Base-by-base conservation (phyloP, 345 rosid species). In the Populus nigra region DNA sequence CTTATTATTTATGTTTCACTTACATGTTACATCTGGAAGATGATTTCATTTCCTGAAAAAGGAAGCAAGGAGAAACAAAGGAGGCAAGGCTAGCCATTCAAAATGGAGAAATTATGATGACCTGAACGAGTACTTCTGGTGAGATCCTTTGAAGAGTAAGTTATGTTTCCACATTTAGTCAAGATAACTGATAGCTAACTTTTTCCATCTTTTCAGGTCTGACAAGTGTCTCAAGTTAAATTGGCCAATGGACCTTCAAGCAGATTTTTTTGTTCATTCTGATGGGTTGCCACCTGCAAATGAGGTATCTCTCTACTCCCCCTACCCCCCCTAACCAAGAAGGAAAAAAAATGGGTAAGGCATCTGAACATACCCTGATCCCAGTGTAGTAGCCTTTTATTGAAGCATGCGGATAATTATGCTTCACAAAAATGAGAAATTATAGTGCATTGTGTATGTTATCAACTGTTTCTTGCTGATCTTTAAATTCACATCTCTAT, bases 41-140 rank as follows among this genome's bases (percentile, higher is more conserved):
- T 71, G 74, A 73, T 80, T 79, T 63, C 82, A 77, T 81, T 71
- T 81, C 73, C 25, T 74, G 59, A 76, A 83, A 84, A 82, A 96
- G 99, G 99, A 96, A 89, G 94, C 85, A 72, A 85, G 71, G 85
- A 91, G 91, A 89, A 96, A 90, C 88, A 84, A 86, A 84, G 83
- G 80, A 72, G 98, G 99, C 81, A 92, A 83, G 83, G 95, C 93
- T 71, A 94, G 99, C 84, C 98, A 94, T 88, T 92, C 99, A 62
- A 90, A 76, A 84, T 94, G 98, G 99, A 94, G 99, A 85, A 96
- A 96, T 77, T 96, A 96, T 78, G 99, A 96, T 85, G 99, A 96
- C 81, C 78, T 96, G 70, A 96, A 96, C 80, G 99, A 96, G 87
- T 96, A 92, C 86, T 96, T 96, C 77, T 96, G 99, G 99, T 96